phyloP scores from a whole-genome alignment of 306 rosid species.

The Luffa aegyptiaca region DNA sequence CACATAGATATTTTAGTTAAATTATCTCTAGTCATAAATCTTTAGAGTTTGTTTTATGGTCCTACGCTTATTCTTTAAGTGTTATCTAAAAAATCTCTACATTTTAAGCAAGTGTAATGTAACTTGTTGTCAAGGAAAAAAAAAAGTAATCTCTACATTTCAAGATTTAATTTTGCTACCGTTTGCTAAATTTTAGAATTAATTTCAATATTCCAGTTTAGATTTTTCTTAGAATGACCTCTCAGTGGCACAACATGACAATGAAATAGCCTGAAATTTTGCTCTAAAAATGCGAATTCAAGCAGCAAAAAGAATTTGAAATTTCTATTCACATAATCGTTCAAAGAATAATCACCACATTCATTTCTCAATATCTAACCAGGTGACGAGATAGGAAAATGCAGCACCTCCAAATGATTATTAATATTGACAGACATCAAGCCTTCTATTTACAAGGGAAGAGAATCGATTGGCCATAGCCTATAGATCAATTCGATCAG shows the following conservation, averaged over 20 bases:
- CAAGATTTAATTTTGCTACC: neutral
- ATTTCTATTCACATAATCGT: neutral
- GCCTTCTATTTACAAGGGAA: neutral
- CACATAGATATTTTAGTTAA: too few species aligned
- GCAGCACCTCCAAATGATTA: neutral
- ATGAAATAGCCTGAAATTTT: neutral
- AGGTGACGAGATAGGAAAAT: neutral
- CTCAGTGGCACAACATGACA: neutral
- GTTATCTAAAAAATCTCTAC: too few species aligned
- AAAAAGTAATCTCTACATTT: too few species aligned
- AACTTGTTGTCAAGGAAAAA: too few species aligned
- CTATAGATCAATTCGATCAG: neutral
- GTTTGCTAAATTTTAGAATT: neutral
- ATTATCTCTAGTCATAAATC: too few species aligned
- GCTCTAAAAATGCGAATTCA: neutral
- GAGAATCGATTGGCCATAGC: neutral
- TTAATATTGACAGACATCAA: neutral
- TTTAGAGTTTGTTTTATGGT: too few species aligned
- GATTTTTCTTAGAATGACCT: neutral
- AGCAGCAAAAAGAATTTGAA: neutral
- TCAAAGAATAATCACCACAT: neutral
- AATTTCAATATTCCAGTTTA: neutral
- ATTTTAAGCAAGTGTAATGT: too few species aligned
- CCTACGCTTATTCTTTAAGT: too few species aligned
- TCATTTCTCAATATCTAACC: neutral